Conservation (phyloP, 805 yeast genomes). For the Pichia cabralensis region DNA sequence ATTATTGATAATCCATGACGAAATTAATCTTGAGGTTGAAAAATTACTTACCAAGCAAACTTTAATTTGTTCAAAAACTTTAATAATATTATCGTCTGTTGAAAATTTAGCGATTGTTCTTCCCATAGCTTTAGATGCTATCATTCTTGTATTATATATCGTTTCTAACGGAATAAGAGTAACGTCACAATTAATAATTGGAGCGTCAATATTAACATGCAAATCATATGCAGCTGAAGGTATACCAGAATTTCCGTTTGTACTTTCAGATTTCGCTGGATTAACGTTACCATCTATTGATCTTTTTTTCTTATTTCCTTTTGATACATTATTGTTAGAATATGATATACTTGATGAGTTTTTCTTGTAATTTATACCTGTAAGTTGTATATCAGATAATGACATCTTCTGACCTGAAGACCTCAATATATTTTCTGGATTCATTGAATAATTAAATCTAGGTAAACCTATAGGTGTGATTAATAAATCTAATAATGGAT, state of each 20-base stretch:
- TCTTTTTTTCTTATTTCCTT: constrained; percentile 15
- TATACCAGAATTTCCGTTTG: constrained; percentile 23
- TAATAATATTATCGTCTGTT: constrained; percentile 27
- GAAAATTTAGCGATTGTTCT: constrained; percentile 42
- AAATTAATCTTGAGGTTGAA: constrained; percentile 71
- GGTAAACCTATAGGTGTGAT: constrained; percentile 95
- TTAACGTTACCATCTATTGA: constrained; percentile 12
- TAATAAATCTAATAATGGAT: constrained; percentile 52
- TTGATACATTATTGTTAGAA: constrained; percentile 9
- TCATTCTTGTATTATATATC: constrained; percentile 63
- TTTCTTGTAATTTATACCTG: constrained; percentile 18
- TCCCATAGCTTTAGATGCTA: constrained; percentile 73
- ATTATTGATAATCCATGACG: constrained; percentile 63
- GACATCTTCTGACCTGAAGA: constrained; percentile 57
- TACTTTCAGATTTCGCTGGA: constrained; percentile 3
- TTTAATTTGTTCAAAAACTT: constrained; percentile 30
- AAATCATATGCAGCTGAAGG: constrained; percentile 45
- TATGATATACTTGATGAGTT: constrained; percentile 4
- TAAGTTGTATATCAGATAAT: constrained; percentile 18
- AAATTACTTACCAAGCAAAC: constrained; percentile 36
- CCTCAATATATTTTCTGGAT: constrained; percentile 57
- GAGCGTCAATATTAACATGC: constrained; percentile 83
- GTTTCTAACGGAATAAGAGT: constrained; percentile 70
- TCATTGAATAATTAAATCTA: constrained; percentile 80
- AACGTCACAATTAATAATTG: constrained; percentile 85